Percentiles rank a stretch among this genome's conserved stretches.
These are phyloP conservation scores for Plasmodium yoelii DNA, from an alignment of 169 alveolate species.

Conservation along the genomic window DNA sequence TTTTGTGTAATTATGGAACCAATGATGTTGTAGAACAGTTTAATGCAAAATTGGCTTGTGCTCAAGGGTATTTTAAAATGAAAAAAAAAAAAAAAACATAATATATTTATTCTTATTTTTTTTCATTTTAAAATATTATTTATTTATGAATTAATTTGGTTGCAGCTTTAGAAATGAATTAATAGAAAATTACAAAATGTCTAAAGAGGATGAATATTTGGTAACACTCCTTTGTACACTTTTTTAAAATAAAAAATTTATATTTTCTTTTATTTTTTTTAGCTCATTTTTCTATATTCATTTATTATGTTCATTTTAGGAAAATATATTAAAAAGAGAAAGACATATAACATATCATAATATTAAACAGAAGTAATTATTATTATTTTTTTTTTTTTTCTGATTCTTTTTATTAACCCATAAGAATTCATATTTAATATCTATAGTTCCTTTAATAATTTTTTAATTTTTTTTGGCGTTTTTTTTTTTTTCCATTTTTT, in stretches of 20 bases:
- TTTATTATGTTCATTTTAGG: conserved; percentile 13
- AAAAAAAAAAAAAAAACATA: conserved; percentile 4
- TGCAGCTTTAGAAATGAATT: conserved; percentile 55
- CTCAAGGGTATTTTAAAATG: conserved; percentile 33
- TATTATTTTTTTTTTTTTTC: not conserved
- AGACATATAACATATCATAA: conserved; percentile 20
- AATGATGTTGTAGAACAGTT: conserved; percentile 25
- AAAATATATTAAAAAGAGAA: conserved; percentile 30
- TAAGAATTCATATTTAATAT: too few relatives aligned
- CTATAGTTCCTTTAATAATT: not conserved
- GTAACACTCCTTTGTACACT: conserved; percentile 5
- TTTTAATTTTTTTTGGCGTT: not conserved
- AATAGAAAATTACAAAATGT: conserved; percentile 59
- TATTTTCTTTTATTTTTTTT: conserved; percentile 3
- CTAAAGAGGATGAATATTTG: conserved; percentile 64
- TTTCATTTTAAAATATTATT: not conserved
- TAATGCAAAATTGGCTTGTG: conserved; percentile 28
- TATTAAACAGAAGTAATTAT: conserved; percentile 29
- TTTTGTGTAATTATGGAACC: conserved; percentile 44
- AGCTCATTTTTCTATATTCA: not conserved
- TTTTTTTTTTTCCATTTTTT: not conserved
- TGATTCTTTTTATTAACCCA: not conserved
- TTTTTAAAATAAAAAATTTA: not conserved
- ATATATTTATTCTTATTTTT: not conserved
- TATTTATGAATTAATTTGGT: not conserved